A percentile compares a stretch with the other conserved stretches of the same genome.
phyloP scores from a whole-genome alignment of 306 rosid genomes.

The Hippophae rhamnoides region DNA sequence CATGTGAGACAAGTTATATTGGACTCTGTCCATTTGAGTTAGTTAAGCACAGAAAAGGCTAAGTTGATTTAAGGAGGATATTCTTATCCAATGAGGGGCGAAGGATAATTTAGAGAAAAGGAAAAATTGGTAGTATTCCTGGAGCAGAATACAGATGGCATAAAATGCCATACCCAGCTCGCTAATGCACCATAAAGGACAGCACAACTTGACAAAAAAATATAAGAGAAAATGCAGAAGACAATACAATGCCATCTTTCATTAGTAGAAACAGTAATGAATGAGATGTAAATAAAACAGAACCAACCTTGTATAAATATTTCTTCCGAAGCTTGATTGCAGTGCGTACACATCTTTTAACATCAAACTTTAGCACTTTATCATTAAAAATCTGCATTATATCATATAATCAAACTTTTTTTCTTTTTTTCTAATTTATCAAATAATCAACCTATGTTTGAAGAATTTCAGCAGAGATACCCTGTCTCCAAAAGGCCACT shows the following conservation, averaged over 20 bases:
- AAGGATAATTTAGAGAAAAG: no score
- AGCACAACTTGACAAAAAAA: not conserved
- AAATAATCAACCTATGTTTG: no score
- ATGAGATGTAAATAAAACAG: constrained; percentile 9
- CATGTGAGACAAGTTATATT: not conserved
- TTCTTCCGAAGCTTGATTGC: constrained; percentile 84
- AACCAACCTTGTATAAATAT: constrained; percentile 68
- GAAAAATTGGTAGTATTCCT: not conserved
- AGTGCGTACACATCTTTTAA: constrained; percentile 57
- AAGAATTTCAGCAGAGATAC: no score
- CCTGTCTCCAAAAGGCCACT: no score
- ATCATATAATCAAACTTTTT: constrained; percentile 8
- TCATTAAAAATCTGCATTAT: constrained; percentile 76
- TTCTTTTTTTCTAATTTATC: no score
- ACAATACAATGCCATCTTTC: constrained; percentile 5
- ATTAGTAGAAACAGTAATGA: constrained; percentile 6
- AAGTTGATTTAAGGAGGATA: no score
- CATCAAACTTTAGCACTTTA: constrained; percentile 67
- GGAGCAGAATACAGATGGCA: not conserved
- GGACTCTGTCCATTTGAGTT: not conserved
- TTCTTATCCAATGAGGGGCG: no score
- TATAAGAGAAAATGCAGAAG: constrained; percentile 8
- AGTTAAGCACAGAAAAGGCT: not conserved
- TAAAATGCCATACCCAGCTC: no score
- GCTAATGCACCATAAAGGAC: not conserved